Evolutionary conservation across 2,329 filamentous ascomycete genomes (phyloP).

Genomic region (Bipolaris sorokiniana): DNA sequence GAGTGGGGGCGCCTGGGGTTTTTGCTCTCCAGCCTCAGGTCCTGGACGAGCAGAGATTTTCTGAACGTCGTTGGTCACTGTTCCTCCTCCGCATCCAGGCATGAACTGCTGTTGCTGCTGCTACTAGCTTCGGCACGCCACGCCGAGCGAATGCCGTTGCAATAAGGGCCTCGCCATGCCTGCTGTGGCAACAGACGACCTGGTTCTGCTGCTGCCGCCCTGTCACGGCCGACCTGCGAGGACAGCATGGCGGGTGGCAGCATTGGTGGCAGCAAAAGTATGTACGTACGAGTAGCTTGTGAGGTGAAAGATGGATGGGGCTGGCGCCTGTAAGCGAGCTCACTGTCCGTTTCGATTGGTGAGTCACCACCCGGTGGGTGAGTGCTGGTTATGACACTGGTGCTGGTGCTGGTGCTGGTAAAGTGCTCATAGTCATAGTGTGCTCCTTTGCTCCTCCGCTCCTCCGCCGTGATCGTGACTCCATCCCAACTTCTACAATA

Average conservation of each 20-base stretch:
- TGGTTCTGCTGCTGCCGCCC: no score
- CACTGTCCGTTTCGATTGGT: slow-evolving; percentile 3
- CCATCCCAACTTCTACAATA: no score
- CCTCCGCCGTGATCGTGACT: neutral
- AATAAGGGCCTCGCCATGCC: neutral
- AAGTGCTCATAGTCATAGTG: no score
- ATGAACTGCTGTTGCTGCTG: neutral
- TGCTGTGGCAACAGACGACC: no score
- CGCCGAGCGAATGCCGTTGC: slow-evolving; percentile 5
- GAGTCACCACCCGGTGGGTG: slow-evolving; percentile 11
- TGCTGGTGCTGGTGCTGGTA: no score
- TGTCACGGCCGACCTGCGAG: no score
- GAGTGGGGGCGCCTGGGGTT: slow-evolving; percentile 5
- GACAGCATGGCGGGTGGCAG: no score
- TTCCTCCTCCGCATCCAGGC: neutral
- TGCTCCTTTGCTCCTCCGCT: neutral
- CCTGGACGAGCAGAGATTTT: slow-evolving; percentile 12
- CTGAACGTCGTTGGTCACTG: neutral
- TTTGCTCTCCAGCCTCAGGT: neutral
- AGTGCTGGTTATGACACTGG: neutral
- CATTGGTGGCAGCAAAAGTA: no score
- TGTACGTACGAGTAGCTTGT: no score
- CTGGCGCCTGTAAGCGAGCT: slow-evolving; percentile 7
- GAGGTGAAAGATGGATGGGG: neutral
- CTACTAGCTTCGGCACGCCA: slow-evolving; percentile 12